Base-by-base conservation (phyloP, 108 stramenopile species). In the Tribonema minus region DNA sequence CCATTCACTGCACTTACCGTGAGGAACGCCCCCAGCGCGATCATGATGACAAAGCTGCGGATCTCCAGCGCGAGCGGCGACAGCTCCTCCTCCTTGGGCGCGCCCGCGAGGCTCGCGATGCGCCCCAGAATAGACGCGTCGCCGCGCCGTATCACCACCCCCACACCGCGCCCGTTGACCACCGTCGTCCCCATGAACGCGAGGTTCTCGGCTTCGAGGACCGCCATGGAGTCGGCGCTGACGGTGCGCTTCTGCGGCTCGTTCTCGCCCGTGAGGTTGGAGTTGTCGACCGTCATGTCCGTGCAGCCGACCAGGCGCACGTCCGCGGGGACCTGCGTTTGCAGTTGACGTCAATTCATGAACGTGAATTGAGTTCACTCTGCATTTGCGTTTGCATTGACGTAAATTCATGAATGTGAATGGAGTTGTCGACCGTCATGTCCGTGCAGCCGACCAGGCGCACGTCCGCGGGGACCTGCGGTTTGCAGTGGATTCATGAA, bases 101-200 rank as follows among this genome's bases (percentile, higher is more conserved):
- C 46, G 46, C 46, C 46, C 9, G 46, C 46, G 46, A 54, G 46
- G 15, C 15, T 15, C 15, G 46, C 9, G 46, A 54, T 54, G 15
- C 20, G 9, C 9, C 46, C 46, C 9, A 54, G 46, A 9, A 54
- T 20, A 54, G 46, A 15, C 20, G 46, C 63, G 46, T 74, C 73
- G 5, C 73, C 73, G 15, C 61, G 58, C 4, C 73, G 37, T 3
- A 74, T 38, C 1, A 74, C 73, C 64, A 74, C 46, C 25, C 73
- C 73, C 0, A 74, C n/a, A 15, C 61, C 73, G 26, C 28, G 12
- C 4, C 73, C 73, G 61, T 27, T 23, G 12, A 74, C 73, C 28
- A 74, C 61, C 30, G 73, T 74, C 0, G 73, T 74, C 33, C 73
- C 73, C 38, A 74, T 63, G 64, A 40, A 74, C 4, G 61, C 73